These are phyloP conservation scores for Candida xyloterini DNA, from an alignment of 805 yeast species.

Conservation along the genomic window DNA sequence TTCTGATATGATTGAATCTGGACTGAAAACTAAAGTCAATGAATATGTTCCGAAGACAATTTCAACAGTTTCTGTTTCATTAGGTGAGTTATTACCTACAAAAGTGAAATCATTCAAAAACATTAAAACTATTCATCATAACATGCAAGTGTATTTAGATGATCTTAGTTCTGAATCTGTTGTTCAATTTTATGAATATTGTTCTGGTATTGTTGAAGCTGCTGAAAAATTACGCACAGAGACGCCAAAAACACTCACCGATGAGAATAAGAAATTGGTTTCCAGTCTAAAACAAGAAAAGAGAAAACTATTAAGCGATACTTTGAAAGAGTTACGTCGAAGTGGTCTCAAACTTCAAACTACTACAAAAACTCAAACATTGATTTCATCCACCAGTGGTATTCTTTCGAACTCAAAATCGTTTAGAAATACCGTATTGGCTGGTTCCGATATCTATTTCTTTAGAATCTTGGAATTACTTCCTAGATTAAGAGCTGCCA, in stretches of 20 bases:
- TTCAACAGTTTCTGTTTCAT: not conserved
- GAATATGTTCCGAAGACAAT: constrained; percentile 7
- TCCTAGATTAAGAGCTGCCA: constrained; percentile 72
- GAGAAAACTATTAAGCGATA: constrained; percentile 69
- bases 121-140: constrained; percentile 45
- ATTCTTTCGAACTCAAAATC: constrained; percentile 56
- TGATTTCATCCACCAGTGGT: constrained; percentile 59
- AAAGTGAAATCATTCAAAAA: constrained; percentile 50
- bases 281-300: constrained; percentile 81
- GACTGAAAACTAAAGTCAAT: constrained; percentile 34
- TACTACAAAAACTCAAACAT: constrained; percentile 60
- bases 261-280: constrained; percentile 69
- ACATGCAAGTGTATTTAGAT: constrained; percentile 49
- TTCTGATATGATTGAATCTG: constrained; percentile 55
- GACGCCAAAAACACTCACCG: constrained; percentile 69
- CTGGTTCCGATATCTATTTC: constrained; percentile 51
- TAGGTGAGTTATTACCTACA: constrained; percentile 21
- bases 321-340: constrained; percentile 67
- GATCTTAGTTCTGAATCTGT: constrained; percentile 34
- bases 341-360: constrained; percentile 72
- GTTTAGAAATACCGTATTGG: constrained; percentile 38
- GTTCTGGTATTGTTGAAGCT: constrained; percentile 51
- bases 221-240: constrained; percentile 65
- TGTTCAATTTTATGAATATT: constrained; percentile 53
- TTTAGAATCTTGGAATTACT: constrained; percentile 72